Evolutionary conservation across 1,284 basidiomycete genomes (phyloP).

Genomic region (Wallemia ichthyophaga): DNA sequence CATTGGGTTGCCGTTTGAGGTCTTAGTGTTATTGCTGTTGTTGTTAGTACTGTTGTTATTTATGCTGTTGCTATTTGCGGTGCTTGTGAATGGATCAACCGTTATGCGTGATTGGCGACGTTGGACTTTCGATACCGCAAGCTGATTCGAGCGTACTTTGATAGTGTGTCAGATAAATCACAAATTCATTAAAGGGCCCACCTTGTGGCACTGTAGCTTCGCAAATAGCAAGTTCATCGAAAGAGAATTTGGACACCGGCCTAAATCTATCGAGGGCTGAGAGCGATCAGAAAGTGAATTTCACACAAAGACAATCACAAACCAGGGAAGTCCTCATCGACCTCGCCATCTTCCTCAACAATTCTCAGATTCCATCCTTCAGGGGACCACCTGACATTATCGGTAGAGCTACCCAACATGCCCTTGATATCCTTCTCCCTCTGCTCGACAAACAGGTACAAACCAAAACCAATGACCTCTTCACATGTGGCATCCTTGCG

Average conservation of each 20-base stretch:
- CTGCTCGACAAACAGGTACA: conserved; percentile 38
- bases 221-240: conserved; percentile 66
- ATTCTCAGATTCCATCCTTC: conserved; percentile 84
- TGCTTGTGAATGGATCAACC: background rate
- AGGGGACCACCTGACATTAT: conserved; percentile 29
- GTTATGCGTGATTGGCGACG: conserved; percentile 37
- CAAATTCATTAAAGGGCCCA: conserved; percentile 14
- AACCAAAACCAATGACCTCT: conserved; percentile 73
- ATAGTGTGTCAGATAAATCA: background rate
- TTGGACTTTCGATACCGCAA: conserved; percentile 27
- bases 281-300: background rate
- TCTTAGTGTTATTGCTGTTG: background rate
- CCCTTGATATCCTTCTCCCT: conserved; percentile 18
- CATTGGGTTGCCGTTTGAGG: background rate
- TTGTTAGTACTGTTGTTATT: too few species aligned
- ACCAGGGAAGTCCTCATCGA: conserved; percentile 96
- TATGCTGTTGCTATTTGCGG: background rate
- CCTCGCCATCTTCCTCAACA: conserved; percentile 87
- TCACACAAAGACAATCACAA: conserved; percentile 6
- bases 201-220: conserved; percentile 39
- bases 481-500: conserved; percentile 71
- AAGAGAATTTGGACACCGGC: conserved; percentile 61
- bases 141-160: background rate
- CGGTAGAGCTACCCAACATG: conserved; percentile 24
- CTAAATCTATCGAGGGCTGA: conserved; percentile 63